phyloP scores from a whole-genome alignment of 2,329 filamentous ascomycete species.

The Neopestalotiopsis sp. region DNA sequence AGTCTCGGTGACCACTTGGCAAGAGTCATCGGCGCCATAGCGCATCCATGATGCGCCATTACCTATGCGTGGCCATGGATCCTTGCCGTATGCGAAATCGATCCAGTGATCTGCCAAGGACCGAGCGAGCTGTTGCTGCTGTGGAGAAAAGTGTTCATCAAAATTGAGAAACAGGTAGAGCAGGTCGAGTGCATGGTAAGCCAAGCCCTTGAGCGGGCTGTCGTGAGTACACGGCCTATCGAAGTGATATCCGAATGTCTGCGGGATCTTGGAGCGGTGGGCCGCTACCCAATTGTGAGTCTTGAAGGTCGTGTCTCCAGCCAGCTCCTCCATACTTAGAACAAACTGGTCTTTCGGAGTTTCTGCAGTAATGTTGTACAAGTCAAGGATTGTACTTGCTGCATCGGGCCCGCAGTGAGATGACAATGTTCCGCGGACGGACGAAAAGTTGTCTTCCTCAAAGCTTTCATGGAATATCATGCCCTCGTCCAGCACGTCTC shows the following conservation, averaged over 20 bases:
- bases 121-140: not conserved
- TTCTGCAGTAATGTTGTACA: too few relatives aligned
- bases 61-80: not conserved
- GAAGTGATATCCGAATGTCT: not conserved
- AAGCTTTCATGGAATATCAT: too few relatives aligned
- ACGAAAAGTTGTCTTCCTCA: too few relatives aligned
- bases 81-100: too few relatives aligned
- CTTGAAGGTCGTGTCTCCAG: too few relatives aligned
- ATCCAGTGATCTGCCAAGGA: too few relatives aligned
- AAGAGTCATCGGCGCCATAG: not conserved
- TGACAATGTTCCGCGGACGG: too few relatives aligned
- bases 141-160: not conserved
- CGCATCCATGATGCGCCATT: not conserved
- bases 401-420: too few relatives aligned
- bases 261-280: not conserved
- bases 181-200: not conserved
- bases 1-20: not conserved
- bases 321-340: too few relatives aligned
- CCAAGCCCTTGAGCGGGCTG: not conserved
- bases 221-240: not conserved
- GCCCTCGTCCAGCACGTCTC: too few relatives aligned
- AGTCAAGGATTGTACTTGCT: too few relatives aligned
- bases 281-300: not conserved
- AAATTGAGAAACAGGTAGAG: slow-evolving; percentile 3
- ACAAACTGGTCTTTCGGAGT: too few relatives aligned